Percentiles rank a stretch among this genome's conserved stretches.
Conservation (phyloP, 257 asterid genomes). For the Gentiana straminea region DNA sequence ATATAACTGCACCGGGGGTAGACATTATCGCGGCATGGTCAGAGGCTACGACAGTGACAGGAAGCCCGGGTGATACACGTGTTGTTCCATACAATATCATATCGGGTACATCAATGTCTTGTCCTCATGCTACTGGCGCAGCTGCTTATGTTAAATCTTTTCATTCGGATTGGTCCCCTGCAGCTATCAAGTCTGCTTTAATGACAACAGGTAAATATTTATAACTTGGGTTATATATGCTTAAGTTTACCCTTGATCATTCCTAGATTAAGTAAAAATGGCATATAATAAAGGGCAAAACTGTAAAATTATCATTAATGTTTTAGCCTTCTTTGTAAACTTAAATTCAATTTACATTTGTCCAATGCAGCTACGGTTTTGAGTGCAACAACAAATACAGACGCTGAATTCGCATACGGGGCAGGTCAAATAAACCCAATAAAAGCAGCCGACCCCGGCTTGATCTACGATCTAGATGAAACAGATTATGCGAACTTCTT, state of each 20-base stretch:
- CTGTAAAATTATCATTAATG: too few species aligned
- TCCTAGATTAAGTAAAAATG: too few species aligned
- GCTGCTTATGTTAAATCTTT: conserved; percentile 60
- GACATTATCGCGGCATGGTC: conserved; percentile 78
- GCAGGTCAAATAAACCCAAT: conserved; percentile 65
- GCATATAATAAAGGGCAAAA: too few species aligned
- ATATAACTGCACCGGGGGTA: conserved; percentile 58
- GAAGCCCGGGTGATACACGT: conserved; percentile 31
- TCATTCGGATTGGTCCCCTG: conserved; percentile 55
- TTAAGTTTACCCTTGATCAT: too few species aligned
- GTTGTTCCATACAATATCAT: conserved; percentile 40
- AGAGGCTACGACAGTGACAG: conserved; percentile 31
- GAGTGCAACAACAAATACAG: conserved; percentile 25
- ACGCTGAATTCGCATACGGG: conserved; percentile 59
- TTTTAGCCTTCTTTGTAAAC: too few species aligned
- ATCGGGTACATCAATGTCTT: conserved; percentile 64
- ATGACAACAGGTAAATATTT: conserved; percentile 47
- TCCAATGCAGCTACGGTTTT: conserved; percentile 32
- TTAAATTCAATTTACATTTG: too few species aligned
- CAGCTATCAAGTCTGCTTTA: conserved; percentile 62
- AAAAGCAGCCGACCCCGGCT: conserved; percentile 49
- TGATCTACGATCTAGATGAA: conserved; percentile 42
- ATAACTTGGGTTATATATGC: too few species aligned
- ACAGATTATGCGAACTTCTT: conserved; percentile 43
- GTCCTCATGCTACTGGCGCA: conserved; percentile 63